Percentiles rank a stretch among this genome's conserved stretches.
Evolutionary conservation across 1,139 yeast genomes (phyloP).

Genomic region (Arxiozyma slooffiae): DNA sequence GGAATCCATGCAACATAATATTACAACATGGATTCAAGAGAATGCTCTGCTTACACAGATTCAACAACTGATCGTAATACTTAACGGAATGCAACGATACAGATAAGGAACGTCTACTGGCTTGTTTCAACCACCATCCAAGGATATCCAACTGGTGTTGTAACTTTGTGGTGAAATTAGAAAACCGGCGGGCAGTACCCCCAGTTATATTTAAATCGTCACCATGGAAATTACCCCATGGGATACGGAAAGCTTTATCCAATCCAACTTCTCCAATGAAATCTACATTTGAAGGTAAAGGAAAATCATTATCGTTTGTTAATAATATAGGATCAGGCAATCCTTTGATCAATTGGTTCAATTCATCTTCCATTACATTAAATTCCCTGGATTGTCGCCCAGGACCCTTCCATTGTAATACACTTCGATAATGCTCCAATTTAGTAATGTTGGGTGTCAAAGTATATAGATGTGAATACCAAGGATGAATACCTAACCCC

Average conservation of each 20-base stretch:
- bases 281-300: constrained; percentile 19
- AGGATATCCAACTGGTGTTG: constrained; percentile 24
- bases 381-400: background rate
- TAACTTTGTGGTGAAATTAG: constrained; percentile 26
- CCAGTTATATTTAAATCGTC: too few relatives aligned
- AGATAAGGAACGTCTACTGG: background rate
- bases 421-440: constrained; percentile 44
- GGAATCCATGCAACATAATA: constrained; percentile 69
- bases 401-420: constrained; percentile 26
- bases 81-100: constrained; percentile 47
- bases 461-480: constrained; percentile 66
- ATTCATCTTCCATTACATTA: constrained; percentile 7
- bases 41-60: constrained; percentile 32
- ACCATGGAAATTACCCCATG: too few relatives aligned
- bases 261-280: constrained; percentile 83
- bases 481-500: constrained; percentile 72
- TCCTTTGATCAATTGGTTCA: constrained; percentile 16
- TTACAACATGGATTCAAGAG: constrained; percentile 13
- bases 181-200: constrained; percentile 50
- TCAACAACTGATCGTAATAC: constrained; percentile 53
- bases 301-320: constrained; percentile 17
- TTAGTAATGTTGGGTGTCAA: constrained; percentile 21
- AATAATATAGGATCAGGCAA: background rate
- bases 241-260: constrained; percentile 58
- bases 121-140: background rate